A percentile compares a stretch with the other conserved stretches of the same genome.
Evolutionary conservation across 78 protist species (phyloP).

Genomic region (Guillardia theta): DNA sequence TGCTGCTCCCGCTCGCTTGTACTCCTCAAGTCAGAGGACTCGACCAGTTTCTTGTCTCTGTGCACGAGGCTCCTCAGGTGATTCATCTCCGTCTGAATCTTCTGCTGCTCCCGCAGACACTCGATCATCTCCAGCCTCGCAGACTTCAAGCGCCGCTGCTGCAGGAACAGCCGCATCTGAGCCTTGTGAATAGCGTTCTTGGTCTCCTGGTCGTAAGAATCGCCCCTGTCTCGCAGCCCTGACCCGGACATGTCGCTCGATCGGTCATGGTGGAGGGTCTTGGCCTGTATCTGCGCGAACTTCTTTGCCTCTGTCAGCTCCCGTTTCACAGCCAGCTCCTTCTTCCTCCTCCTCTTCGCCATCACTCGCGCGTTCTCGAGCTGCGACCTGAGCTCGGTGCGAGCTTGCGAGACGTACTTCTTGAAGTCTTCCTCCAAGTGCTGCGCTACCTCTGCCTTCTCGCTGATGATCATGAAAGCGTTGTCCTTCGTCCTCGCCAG

Average conservation of each 20-base stretch:
- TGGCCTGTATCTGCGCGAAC: not conserved
- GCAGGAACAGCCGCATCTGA: not conserved
- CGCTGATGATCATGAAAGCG: not conserved
- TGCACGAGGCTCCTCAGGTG: no score
- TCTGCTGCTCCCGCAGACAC: not conserved
- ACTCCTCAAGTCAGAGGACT: no score
- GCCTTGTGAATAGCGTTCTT: not conserved
- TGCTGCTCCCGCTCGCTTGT: no score
- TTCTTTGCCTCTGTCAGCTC: not conserved
- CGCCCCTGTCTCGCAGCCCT: not conserved
- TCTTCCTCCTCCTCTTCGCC: not conserved
- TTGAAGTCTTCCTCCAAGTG: not conserved
- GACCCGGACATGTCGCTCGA: no score
- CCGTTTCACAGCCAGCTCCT: not conserved
- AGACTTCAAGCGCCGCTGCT: not conserved
- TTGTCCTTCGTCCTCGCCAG: not conserved
- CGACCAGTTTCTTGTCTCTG: no score
- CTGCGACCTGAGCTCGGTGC: not conserved
- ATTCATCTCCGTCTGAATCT: not conserved
- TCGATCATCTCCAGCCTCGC: not conserved
- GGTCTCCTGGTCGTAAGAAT: no score
- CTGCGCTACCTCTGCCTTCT: not conserved
- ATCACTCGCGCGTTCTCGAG: not conserved
- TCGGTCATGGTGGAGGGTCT: no score
- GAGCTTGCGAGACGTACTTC: not conserved